A percentile compares a stretch with the other conserved stretches of the same genome.
Evolutionary conservation across 805 yeast species (phyloP).

Genomic region (Kodamaea jinghongensis): DNA sequence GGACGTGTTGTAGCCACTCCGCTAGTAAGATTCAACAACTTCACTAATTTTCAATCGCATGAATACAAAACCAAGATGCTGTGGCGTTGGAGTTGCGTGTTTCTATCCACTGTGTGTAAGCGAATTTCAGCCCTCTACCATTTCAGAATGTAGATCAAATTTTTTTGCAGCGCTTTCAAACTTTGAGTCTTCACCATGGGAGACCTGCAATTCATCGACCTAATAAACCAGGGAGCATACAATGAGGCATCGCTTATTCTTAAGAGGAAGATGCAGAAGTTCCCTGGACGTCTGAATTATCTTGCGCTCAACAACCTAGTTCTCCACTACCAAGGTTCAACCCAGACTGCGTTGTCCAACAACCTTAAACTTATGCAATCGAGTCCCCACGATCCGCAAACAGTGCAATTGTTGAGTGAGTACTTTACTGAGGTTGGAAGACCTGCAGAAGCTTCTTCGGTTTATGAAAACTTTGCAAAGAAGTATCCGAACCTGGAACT

Average conservation of each 20-base stretch:
- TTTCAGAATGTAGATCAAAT: too few species aligned
- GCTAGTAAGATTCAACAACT: too few species aligned
- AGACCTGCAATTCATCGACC: slow-evolving; percentile 33
- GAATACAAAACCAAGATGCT: too few species aligned
- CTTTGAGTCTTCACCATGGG: slow-evolving; percentile 11
- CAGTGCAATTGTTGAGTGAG: slow-evolving; percentile 47
- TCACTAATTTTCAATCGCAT: too few species aligned
- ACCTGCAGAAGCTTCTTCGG: slow-evolving; percentile 39
- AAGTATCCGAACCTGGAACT: slow-evolving; percentile 47
- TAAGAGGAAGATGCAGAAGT: slow-evolving; percentile 42
- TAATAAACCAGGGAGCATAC: slow-evolving; percentile 53
- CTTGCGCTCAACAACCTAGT: slow-evolving; percentile 43
- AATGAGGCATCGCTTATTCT: slow-evolving; percentile 51
- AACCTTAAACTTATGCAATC: slow-evolving; percentile 26
- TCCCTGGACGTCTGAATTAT: slow-evolving; percentile 55
- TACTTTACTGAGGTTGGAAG: slow-evolving; percentile 37
- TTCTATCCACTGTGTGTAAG: too few species aligned
- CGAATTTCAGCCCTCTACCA: too few species aligned
- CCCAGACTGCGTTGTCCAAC: slow-evolving; percentile 31
- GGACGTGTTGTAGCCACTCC: too few species aligned
- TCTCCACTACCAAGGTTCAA: slow-evolving; percentile 31
- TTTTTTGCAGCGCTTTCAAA: not conserved
- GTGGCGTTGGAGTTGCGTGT: too few species aligned
- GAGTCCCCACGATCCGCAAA: slow-evolving; percentile 53
- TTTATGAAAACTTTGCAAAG: slow-evolving; percentile 57